Evolutionary conservation across 129 eudicot genomes (phyloP).

Genomic region (Cynara cardunculus): DNA sequence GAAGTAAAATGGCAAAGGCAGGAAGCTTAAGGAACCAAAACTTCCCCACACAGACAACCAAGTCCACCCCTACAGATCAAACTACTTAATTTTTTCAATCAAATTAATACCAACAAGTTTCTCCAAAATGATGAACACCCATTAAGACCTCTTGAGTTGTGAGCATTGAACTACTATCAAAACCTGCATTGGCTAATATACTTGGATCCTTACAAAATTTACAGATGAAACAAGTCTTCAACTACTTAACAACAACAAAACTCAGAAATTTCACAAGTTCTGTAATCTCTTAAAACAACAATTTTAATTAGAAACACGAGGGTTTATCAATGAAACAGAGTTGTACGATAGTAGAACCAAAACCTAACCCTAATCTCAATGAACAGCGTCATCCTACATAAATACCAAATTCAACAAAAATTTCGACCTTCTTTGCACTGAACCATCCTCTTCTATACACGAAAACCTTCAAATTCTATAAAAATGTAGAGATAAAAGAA

Average conservation of each 20-base stretch:
- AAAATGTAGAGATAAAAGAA: too few relatives aligned
- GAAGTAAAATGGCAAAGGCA: background rate
- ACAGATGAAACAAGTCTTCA: background rate
- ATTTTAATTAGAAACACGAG: background rate
- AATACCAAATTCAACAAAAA: background rate
- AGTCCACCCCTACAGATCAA: background rate
- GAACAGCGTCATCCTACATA: background rate
- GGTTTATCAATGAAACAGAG: slow-evolving; percentile 3
- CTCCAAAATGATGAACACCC: background rate
- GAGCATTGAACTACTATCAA: background rate
- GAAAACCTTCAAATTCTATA: background rate
- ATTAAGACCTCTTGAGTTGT: background rate
- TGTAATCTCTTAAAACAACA: background rate
- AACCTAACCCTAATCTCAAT: background rate
- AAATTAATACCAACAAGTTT: background rate
- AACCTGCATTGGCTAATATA: background rate
- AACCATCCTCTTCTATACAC: background rate
- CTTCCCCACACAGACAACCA: background rate
- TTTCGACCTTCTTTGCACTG: background rate
- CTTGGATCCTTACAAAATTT: background rate
- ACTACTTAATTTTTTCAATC: background rate
- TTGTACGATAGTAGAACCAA: background rate
- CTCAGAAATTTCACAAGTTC: background rate
- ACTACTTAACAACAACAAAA: background rate
- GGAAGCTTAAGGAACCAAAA: background rate